Conservation (phyloP, 257 asterid species). For the Marsdenia floribunda region DNA sequence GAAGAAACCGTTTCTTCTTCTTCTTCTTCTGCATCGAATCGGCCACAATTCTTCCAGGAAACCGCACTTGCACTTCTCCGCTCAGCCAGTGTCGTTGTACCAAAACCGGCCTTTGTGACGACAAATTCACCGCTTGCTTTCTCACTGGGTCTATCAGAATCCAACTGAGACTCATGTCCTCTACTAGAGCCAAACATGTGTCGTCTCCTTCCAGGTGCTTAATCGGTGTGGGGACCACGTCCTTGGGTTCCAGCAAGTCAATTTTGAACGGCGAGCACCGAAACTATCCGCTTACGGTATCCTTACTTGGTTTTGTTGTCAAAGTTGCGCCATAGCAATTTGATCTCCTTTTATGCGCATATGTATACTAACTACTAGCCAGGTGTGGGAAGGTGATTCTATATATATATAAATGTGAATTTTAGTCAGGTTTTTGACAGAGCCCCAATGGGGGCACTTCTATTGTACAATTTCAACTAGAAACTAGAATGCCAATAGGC, state of each 20-base stretch:
- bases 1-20: no score
- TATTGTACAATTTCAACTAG: no score
- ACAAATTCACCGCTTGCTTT: slow-evolving; percentile 52
- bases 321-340: slow-evolving; percentile 28
- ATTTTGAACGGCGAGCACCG: slow-evolving; percentile 77
- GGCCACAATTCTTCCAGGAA: no score
- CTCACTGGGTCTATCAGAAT: slow-evolving; percentile 51
- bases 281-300: slow-evolving; percentile 66
- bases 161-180: slow-evolving; percentile 66
- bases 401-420: no score
- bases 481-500: no score
- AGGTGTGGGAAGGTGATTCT: no score
- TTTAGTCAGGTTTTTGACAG: no score
- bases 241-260: slow-evolving; percentile 76
- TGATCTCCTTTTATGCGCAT: slow-evolving; percentile 13
- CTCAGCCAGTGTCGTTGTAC: slow-evolving; percentile 80
- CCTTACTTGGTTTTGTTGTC: slow-evolving; percentile 78
- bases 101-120: slow-evolving; percentile 58
- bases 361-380: no score
- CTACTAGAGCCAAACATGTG: slow-evolving; percentile 23
- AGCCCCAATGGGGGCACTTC: no score
- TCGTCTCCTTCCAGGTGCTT: slow-evolving; percentile 43
- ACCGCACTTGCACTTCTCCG: slow-evolving; percentile 64
- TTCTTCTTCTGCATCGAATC: no score
- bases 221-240: slow-evolving; percentile 49